phyloP scores from a whole-genome alignment of 1,284 basidiomycete species.

The Apiotrichum domesticum region DNA sequence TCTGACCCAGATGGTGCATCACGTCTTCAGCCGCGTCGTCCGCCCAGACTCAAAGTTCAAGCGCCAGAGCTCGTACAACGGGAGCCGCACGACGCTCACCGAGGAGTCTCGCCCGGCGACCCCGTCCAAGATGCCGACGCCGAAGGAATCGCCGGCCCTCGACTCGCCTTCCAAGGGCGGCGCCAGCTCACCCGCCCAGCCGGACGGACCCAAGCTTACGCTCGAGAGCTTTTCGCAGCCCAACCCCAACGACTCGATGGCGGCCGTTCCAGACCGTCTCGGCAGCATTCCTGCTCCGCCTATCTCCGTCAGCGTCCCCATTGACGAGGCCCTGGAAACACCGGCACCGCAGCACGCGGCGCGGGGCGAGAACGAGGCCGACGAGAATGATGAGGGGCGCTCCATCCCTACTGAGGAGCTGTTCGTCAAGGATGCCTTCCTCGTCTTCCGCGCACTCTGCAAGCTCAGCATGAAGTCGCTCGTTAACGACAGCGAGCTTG shows the following conservation, averaged over 20 bases:
- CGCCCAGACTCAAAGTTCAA: conserved; percentile 28
- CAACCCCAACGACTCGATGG: conserved; percentile 46
- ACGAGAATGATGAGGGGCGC: conserved; percentile 32
- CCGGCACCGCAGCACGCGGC: conserved; percentile 15
- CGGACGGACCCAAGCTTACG: conserved; percentile 5
- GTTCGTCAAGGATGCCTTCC: conserved; percentile 91
- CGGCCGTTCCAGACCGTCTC: conserved; percentile 30
- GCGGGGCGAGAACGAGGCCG: conserved; percentile 20
- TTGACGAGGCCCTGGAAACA: conserved; percentile 37
- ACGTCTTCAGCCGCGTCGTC: conserved; percentile 70
- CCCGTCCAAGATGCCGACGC: not conserved
- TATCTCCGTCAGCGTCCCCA: conserved; percentile 35
- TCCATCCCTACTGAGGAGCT: conserved; percentile 57
- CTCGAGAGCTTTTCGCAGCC: conserved; percentile 37
- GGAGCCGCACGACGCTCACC: not conserved
- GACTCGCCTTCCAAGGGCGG: not conserved
- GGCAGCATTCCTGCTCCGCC: conserved; percentile 23
- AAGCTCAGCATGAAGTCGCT: conserved; percentile 97
- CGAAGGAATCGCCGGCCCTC: not conserved
- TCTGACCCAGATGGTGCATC: conserved; percentile 93
- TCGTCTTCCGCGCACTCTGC: conserved; percentile 90
- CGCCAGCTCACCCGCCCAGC: not conserved
- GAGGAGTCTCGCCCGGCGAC: not conserved
- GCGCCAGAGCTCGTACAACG: not conserved
- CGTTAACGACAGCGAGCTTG: conserved; percentile 85